phyloP scores from a whole-genome alignment of 2,329 filamentous ascomycete species.

The Orbilia brochopaga region DNA sequence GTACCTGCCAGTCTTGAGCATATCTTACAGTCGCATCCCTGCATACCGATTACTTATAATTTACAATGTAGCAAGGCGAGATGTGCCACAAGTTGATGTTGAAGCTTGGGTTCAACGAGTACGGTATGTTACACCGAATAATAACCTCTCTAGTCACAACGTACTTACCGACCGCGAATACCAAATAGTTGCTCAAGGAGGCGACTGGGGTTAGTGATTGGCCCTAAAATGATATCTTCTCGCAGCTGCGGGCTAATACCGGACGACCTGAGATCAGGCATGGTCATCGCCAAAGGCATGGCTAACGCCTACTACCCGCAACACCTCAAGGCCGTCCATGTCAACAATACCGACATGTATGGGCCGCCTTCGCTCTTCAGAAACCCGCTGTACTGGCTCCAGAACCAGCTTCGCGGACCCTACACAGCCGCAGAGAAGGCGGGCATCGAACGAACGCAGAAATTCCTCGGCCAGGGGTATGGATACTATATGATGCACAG shows the following conservation, averaged over 20 bases:
- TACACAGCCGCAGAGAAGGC: slow-evolving; percentile 64
- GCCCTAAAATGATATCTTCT: slow-evolving; percentile 58
- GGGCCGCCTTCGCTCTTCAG: slow-evolving; percentile 62
- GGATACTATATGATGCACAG: slow-evolving; percentile 68
- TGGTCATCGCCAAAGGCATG: slow-evolving; percentile 67
- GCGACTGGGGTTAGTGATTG: slow-evolving; percentile 74
- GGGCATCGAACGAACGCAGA: slow-evolving; percentile 64
- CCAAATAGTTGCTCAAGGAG: slow-evolving; percentile 63
- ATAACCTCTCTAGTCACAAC: no score
- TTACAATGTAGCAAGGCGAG: slow-evolving; percentile 68
- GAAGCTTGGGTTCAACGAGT: slow-evolving; percentile 69
- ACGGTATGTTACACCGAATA: slow-evolving; percentile 57
- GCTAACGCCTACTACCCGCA: slow-evolving; percentile 58
- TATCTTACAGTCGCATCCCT: slow-evolving; percentile 61
- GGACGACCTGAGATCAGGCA: slow-evolving; percentile 57
- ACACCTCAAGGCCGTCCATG: slow-evolving; percentile 63
- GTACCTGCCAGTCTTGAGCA: background rate
- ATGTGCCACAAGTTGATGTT: slow-evolving; percentile 72
- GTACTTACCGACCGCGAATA: no score
- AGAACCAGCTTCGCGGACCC: slow-evolving; percentile 63
- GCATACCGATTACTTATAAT: slow-evolving; percentile 56
- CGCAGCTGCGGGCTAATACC: background rate
- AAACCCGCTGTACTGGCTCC: slow-evolving; percentile 66
- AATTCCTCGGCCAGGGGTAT: slow-evolving; percentile 66
- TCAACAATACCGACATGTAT: slow-evolving; percentile 66